Evolutionary conservation across 2,329 filamentous ascomycete genomes (phyloP).

Genomic region (Diaporthe helianthi): DNA sequence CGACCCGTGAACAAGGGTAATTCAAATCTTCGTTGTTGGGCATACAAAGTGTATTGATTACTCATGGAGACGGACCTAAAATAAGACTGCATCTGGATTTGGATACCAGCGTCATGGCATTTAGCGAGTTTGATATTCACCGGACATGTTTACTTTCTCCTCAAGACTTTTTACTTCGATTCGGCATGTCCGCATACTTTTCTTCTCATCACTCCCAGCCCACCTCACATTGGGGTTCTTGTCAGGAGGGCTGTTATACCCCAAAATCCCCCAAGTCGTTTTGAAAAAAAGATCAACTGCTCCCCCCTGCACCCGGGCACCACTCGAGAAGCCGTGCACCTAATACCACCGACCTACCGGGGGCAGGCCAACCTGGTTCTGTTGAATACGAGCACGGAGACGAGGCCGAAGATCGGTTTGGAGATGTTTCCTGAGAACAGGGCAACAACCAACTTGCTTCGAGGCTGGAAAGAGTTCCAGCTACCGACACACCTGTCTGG

Average conservation of each 20-base stretch:
- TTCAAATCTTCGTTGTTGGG: conserved; percentile 33
- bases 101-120: conserved; percentile 51
- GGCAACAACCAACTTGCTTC: not conserved
- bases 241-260: conserved; percentile 35
- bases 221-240: conserved; percentile 35
- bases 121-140: conserved; percentile 50
- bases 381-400: conserved; percentile 8
- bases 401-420: conserved; percentile 1
- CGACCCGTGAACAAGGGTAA: conserved; percentile 26
- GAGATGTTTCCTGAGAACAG: not conserved
- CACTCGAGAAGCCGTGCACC: conserved; percentile 10
- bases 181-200: conserved; percentile 34
- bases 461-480: not conserved
- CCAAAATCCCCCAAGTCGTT: conserved; percentile 31
- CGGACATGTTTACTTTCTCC: conserved; percentile 41
- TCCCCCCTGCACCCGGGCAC: conserved; percentile 15
- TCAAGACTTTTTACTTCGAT: conserved; percentile 35
- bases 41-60: conserved; percentile 34
- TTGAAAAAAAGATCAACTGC: conserved; percentile 38
- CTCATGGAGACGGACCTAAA: conserved; percentile 32
- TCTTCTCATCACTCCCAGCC: conserved; percentile 31
- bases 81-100: conserved; percentile 36
- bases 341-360: conserved; percentile 11
- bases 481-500: not conserved
- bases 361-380: not conserved